Conservation (phyloP, 306 rosid species). For the Myrica gale region DNA sequence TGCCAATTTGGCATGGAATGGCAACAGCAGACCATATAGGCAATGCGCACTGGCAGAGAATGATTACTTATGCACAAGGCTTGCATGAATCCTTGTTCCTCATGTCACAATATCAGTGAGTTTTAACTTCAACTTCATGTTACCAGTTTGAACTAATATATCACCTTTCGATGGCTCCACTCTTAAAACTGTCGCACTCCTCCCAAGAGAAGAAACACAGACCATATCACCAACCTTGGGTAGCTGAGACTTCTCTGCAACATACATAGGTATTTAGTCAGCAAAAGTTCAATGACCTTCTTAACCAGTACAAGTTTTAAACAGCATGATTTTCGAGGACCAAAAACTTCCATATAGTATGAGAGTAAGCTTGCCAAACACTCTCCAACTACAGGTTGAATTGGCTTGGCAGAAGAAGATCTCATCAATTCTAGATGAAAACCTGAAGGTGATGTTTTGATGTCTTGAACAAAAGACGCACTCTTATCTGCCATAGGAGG, state of each 20-base stretch:
- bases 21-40: neutral
- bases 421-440: constrained; percentile 24
- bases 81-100: constrained; percentile 26
- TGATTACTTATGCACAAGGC: neutral
- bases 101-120: constrained; percentile 54
- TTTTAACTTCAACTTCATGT: constrained; percentile 77
- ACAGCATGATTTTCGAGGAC: neutral
- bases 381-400: constrained; percentile 8
- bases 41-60: neutral
- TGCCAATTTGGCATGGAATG: constrained; percentile 14
- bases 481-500: constrained; percentile 33
- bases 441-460: constrained; percentile 53
- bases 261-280: constrained; percentile 19
- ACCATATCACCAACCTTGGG: constrained; percentile 77
- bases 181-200: constrained; percentile 53
- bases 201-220: constrained; percentile 70
- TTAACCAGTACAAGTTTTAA: constrained; percentile 5
- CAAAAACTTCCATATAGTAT: neutral
- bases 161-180: constrained; percentile 74
- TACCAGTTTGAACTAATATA: constrained; percentile 79
- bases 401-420: neutral
- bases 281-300: neutral
- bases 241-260: constrained; percentile 54
- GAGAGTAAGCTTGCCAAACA: constrained; percentile 1
- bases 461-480: constrained; percentile 33